Conservation (phyloP, 306 rosid species). For the Glycine tomentella region DNA sequence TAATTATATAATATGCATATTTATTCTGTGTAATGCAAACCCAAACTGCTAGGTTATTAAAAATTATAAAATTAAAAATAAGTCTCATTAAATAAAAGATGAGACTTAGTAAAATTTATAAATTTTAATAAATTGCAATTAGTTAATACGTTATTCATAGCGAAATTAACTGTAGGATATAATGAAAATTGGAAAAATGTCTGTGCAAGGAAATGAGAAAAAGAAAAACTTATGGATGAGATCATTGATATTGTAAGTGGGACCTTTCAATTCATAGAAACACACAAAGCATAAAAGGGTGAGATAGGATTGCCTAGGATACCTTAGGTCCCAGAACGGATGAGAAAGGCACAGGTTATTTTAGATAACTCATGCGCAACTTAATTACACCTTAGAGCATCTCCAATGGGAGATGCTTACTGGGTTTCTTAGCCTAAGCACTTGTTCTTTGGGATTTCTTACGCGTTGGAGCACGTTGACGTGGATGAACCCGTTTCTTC, state of each 20-base stretch:
- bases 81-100: too few species aligned
- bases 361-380: neutral
- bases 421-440: too few species aligned
- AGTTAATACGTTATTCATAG: neutral
- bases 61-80: too few species aligned
- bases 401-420: too few species aligned
- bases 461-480: too few species aligned
- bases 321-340: conserved; percentile 34
- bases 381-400: neutral
- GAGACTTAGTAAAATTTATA: too few species aligned
- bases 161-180: neutral
- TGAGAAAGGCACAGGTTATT: conserved; percentile 6
- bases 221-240: neutral
- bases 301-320: conserved; percentile 50
- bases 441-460: too few species aligned
- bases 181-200: neutral
- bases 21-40: too few species aligned
- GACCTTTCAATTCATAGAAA: conserved; percentile 37
- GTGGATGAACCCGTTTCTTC: too few species aligned
- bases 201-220: neutral
- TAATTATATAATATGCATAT: too few species aligned
- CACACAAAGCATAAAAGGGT: conserved; percentile 9
- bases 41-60: too few species aligned
- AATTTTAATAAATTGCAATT: too few species aligned
- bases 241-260: conserved; percentile 16